Base-by-base conservation (phyloP, 2,329 filamentous ascomycete genomes). In the Hypoxylon sp. region DNA sequence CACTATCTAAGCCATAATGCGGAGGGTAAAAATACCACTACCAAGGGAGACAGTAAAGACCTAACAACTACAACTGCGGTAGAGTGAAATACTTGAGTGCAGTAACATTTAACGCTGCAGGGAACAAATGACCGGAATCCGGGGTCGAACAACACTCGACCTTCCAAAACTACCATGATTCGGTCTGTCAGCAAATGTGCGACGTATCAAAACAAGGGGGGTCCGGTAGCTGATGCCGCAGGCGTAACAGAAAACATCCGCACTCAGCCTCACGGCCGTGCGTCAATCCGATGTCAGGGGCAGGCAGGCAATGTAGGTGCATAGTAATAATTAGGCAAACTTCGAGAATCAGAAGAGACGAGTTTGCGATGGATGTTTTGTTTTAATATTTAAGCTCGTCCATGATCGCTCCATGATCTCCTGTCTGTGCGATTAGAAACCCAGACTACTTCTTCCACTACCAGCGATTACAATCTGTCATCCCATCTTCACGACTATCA, bases 191-290 rank as follows among this genome's bases (percentile, higher is more conserved):
- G 31, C 35, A 25, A 51, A 51, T 23, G 13, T 45, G 52, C 56
- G 53, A 56, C 52, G 50, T 34, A 56, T 57, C 53, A 43, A 54
- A 54, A 48, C 49, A 50, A 42, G 56, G 56, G 52, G 36, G 32
- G 9, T 12, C 36, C 36, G 27, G 27, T 30, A 57, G 53, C 56
- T 59, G 56, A 59, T 36, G 56, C 52, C 46, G 21, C 45, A 53
- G 53, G 42, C 38, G 52, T 59, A 51, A 27, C 56, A 57, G 51
- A 51, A 48, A 44, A 30, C 27, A 44, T 13, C 34, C 26, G 15
- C 30, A 46, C 56, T 48, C 45, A 59, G 56, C 56, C 56, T 59
- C 53, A 46, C 45, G 52, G 53, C 21, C 52, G 16, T 37, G 9
- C 16, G 21, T 27, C 11, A 45, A 56, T 34, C 56, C 53, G 52